A percentile compares a stretch with the other conserved stretches of the same genome.
phyloP scores from a whole-genome alignment of 139 green algal genomes.

The Spirogloea muscicola region DNA sequence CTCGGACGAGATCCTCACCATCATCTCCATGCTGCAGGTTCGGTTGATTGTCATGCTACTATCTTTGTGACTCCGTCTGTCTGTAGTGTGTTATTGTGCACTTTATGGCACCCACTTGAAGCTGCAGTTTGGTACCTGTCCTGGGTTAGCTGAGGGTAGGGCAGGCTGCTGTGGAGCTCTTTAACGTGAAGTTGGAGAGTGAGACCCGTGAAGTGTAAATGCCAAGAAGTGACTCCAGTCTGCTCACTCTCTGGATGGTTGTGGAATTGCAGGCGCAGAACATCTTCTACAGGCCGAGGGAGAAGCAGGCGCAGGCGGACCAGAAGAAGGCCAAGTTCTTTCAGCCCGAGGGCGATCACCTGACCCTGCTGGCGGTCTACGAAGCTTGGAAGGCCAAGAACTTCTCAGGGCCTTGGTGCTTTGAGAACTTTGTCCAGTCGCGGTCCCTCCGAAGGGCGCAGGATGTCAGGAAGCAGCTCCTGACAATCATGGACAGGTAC shows the following conservation, averaged over 20 bases:
- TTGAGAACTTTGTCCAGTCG: slow-evolving; percentile 92
- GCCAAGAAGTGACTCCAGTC: no score
- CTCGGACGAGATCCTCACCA: slow-evolving; percentile 69
- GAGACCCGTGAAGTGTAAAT: no score
- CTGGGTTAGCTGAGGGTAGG: no score
- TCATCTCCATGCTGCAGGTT: slow-evolving; percentile 89
- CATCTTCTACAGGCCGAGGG: slow-evolving; percentile 56
- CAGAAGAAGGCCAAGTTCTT: slow-evolving; percentile 94
- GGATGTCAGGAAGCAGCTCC: slow-evolving; percentile 93
- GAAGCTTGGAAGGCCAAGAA: slow-evolving; percentile 93
- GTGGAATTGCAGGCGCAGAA: no score
- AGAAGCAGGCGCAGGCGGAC: slow-evolving; percentile 69
- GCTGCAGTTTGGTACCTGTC: no score
- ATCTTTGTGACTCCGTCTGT: no score
- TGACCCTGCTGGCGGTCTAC: slow-evolving; percentile 94
- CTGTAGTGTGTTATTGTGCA: no score
- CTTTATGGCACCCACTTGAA: no score
- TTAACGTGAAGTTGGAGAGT: no score
- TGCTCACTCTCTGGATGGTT: no score
- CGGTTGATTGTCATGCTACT: slow-evolving; percentile 80
- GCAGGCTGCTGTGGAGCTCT: no score
- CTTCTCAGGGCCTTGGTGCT: slow-evolving; percentile 88
- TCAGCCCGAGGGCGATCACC: slow-evolving; percentile 94
- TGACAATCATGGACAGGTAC: slow-evolving; percentile 92
- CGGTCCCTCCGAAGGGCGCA: slow-evolving; percentile 81